Evolutionary conservation across 75 land plant genomes (phyloP).

Genomic region (Azolla pinnata): DNA sequence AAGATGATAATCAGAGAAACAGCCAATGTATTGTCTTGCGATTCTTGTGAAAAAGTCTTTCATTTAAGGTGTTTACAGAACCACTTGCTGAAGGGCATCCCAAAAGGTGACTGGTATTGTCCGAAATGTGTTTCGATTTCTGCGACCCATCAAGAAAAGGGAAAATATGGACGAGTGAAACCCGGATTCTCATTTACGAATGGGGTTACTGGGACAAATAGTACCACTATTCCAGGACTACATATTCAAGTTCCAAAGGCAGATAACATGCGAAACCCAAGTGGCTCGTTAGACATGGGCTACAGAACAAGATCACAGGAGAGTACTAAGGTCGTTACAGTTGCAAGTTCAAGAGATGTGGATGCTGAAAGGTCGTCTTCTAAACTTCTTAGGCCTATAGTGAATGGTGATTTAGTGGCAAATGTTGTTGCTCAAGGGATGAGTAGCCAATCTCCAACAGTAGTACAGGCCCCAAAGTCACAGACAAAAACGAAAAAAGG

Average conservation of each 20-base stretch:
- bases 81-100: slow-evolving; percentile 35
- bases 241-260: too few relatives aligned
- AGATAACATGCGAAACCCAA: too few relatives aligned
- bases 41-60: slow-evolving; percentile 67
- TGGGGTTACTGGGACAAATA: not conserved
- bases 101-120: slow-evolving; percentile 84
- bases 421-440: too few relatives aligned
- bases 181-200: slow-evolving; percentile 1
- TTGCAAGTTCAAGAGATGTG: too few relatives aligned
- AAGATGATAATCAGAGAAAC: slow-evolving; percentile 37
- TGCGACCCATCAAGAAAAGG: not conserved
- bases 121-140: slow-evolving; percentile 26
- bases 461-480: not conserved
- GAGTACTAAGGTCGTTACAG: too few relatives aligned
- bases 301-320: too few relatives aligned
- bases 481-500: too few relatives aligned
- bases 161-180: slow-evolving; percentile 63
- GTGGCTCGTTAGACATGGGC: too few relatives aligned
- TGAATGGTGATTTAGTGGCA: too few relatives aligned
- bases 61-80: slow-evolving; percentile 65
- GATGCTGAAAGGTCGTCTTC: too few relatives aligned
- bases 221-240: too few relatives aligned
- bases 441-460: not conserved
- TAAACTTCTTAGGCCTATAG: too few relatives aligned
- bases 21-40: slow-evolving; percentile 55